Evolutionary conservation across 2,329 filamentous ascomycete genomes (phyloP).

Genomic region (Fusarium keratoplasticum): DNA sequence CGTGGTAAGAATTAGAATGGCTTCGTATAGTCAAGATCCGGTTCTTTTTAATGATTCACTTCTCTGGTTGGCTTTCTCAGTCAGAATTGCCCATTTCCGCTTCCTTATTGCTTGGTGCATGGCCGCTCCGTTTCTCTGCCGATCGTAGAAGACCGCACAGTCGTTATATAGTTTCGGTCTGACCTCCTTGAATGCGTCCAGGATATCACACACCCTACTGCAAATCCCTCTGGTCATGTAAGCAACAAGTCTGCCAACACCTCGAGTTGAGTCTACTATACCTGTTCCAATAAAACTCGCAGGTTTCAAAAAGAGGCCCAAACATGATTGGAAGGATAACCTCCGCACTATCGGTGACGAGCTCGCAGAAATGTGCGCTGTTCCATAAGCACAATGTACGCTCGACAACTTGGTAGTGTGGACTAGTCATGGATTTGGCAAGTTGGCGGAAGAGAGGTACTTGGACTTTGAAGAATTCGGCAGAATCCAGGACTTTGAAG

Average conservation of each 20-base stretch:
- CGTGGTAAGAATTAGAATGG: no score
- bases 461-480: conserved; percentile 98
- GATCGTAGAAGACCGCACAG: conserved; percentile 58
- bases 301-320: conserved; percentile 97
- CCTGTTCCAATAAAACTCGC: conserved; percentile 99
- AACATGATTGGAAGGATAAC: conserved; percentile 99
- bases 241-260: conserved; percentile 5
- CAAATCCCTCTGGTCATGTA: conserved; percentile 83
- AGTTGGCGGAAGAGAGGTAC: conserved; percentile 97
- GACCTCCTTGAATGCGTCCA: conserved; percentile 99
- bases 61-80: no score
- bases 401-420: conserved; percentile 98
- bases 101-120: no score
- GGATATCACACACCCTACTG: conserved; percentile 99
- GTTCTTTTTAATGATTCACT: no score
- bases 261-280: conserved; percentile 56
- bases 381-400: conserved; percentile 99
- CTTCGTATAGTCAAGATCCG: no score
- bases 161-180: conserved; percentile 98
- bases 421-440: conserved; percentile 97
- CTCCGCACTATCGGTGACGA: conserved; percentile 98
- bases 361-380: conserved; percentile 99
- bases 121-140: no score
- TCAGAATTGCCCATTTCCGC: no score
- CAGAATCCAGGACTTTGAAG: conserved; percentile 99